These are phyloP conservation scores for Kwoniella europaea DNA, from an alignment of 768 basidiomycete species.

Conservation along the genomic window DNA sequence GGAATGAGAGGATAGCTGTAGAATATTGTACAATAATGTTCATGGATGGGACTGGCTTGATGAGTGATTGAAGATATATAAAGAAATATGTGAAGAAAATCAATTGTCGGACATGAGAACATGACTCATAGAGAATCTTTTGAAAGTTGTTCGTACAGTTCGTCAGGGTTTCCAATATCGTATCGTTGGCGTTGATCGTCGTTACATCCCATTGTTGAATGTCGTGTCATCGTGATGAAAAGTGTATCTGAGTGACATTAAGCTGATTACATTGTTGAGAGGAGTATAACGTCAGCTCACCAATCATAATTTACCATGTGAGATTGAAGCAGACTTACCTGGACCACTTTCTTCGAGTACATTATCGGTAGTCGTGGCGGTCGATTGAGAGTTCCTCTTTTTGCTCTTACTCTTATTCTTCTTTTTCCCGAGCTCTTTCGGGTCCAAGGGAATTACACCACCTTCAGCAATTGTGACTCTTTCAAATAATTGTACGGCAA, in stretches of 20 bases:
- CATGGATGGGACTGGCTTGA: too few relatives aligned
- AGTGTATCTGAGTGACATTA: neutral
- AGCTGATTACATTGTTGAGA: neutral
- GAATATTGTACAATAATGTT: too few relatives aligned
- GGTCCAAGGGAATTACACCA: constrained; percentile 69
- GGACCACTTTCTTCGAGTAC: neutral
- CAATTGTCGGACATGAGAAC: too few relatives aligned
- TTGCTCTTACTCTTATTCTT: constrained; percentile 4
- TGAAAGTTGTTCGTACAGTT: too few relatives aligned
- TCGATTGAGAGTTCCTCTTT: neutral
- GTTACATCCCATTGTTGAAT: too few relatives aligned
- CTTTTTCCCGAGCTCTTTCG: constrained; percentile 61
- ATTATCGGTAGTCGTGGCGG: neutral
- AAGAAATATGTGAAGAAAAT: too few relatives aligned
- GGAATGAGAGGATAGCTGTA: too few relatives aligned
- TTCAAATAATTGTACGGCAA: constrained; percentile 84
- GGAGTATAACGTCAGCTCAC: neutral
- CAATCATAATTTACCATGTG: neutral
- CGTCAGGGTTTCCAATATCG: too few relatives aligned
- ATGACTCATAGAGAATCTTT: too few relatives aligned
- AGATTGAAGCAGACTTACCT: neutral
- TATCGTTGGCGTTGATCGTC: too few relatives aligned
- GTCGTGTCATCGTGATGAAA: too few relatives aligned
- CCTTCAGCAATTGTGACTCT: constrained; percentile 84
- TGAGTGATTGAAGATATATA: too few relatives aligned